Base-by-base conservation (phyloP, 1,139 yeast genomes). In the Protomyces gravidus region DNA sequence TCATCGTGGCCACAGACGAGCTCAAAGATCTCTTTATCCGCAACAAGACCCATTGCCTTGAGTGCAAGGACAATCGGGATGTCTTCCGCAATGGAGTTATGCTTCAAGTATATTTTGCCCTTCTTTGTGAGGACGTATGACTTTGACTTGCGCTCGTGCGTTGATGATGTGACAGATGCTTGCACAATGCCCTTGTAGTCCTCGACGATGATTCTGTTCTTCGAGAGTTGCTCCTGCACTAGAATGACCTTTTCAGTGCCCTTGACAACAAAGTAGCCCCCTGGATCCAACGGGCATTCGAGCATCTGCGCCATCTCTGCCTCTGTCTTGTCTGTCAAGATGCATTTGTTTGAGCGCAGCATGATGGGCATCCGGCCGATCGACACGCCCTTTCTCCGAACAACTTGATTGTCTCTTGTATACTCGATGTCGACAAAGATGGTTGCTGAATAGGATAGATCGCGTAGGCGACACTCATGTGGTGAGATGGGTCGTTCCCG, bases 301-400 rank as follows among this genome's bases (percentile, higher is more conserved):
- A 87, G 86, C 67, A 87, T 78, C 46, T 76, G 75, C 0, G 98
- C 97, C 97, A 94, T 92, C 67, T 82, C 85, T 50, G 76, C 72
- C 67, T 90, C 96, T 59, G 82, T 77, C 60, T 86, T 83, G 23
- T 89, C 95, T 66, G 83, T 83, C 64, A 92, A 76, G 50, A 88
- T 83, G 78, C 99, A 92, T 71, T 89, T 88, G 70, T 89, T 87
- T 33, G 96, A 86, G 68, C 97, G 79, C 67, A 92, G 78, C 99
- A 92, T 92, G 67, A 92, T 84, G 11, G 99, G 99, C 97, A 92
- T 92, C 68, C 96, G 81, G 45, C 98, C 99, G 63, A 92, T 90
- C 70, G 89, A 97, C 65, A 94, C 80, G 69, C 89, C 95, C 68
- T 86, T 81, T 67, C 89, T 92, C 76, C 88, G 82, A 65, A 90